Evolutionary conservation across 1,284 basidiomycete species (phyloP), one percentile per base, ranked within the genome.

Genomic region (Stygiomarasmius scandens): DNA sequence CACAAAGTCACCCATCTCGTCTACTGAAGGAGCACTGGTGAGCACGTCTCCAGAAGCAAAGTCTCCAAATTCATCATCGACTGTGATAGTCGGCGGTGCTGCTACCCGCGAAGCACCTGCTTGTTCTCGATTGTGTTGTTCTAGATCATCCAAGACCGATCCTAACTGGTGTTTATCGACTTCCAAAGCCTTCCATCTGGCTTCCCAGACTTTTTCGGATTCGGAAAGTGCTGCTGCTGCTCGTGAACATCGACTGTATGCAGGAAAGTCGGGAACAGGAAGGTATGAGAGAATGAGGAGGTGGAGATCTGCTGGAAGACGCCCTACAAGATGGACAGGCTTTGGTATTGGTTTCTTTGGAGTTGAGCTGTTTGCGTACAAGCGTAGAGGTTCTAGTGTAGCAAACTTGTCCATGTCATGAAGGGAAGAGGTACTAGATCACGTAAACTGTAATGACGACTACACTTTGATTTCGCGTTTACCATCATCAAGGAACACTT

Each of bases 1-100:
- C 14, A 85, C 77, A 63, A 89, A 84, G 62, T 85, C 79, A 16
- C 82, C 83, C 67, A 85, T 77, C 58, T 83, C 79, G 29, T 78
- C 79, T 6, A 71, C 64, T 0, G 74, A 69, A 1, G 77, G 68
- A 34, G 71, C 69, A 47, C 16, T 41, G n/a, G 8, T 41, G 2
- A 81, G 69, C 45, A 86, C 64, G 44, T 76, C 73, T 16, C 74
- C 83, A 0, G 81, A 77, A 0, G 86, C 77, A 67, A 92, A 96
- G 69, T 96, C 95, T 0, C 95, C 95, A 76, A 98, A 98, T 38
- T 96, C 95, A 63, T 96, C 93, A 57, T 93, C 83, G 5, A 85
- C 80, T 2, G 79, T 63, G 14, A 88, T 78, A 0, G 79, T 86
- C 0, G 89, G 84, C 12, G 87, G 85, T 24, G 63, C 75, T 43